A percentile compares a stretch with the other conserved stretches of the same genome.
These are phyloP conservation scores for Diaporthe vexans DNA, from an alignment of 2,329 filamentous ascomycete species.

Conservation along the genomic window DNA sequence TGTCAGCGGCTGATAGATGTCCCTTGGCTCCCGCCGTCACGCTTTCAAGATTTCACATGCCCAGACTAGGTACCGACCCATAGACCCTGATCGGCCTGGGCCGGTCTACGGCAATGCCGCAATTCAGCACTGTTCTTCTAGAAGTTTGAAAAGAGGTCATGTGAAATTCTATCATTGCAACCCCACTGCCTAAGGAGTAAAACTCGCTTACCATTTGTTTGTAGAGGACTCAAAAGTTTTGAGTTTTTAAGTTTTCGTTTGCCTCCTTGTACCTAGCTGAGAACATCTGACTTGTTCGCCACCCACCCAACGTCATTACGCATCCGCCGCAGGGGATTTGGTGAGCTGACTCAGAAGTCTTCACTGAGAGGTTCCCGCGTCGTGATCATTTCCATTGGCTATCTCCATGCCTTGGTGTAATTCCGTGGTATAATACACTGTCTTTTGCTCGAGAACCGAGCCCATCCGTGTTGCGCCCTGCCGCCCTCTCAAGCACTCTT, in stretches of 20 bases:
- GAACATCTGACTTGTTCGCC: slow-evolving; percentile 15
- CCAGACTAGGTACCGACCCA: not conserved
- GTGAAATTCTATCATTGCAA: not conserved
- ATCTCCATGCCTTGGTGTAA: slow-evolving; percentile 38
- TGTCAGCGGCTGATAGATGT: not conserved
- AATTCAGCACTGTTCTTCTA: not conserved
- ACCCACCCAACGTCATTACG: slow-evolving; percentile 39
- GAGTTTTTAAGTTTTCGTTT: not conserved
- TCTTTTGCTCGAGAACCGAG: slow-evolving; percentile 32
- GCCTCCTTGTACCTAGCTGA: slow-evolving; percentile 1
- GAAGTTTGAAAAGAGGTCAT: not conserved
- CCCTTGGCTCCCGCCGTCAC: not conserved
- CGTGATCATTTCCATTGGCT: slow-evolving; percentile 39
- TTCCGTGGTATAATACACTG: slow-evolving; percentile 47
- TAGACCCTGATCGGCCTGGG: slow-evolving; percentile 6
- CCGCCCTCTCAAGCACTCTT: slow-evolving; percentile 65
- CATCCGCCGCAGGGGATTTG: slow-evolving; percentile 8
- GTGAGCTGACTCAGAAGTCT: slow-evolving; percentile 16
- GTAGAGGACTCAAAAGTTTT: not conserved
- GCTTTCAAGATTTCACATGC: slow-evolving; percentile 26
- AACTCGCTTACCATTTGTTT: too few relatives aligned
- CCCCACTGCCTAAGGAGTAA: not conserved
- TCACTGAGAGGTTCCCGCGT: slow-evolving; percentile 18
- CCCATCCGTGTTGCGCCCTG: slow-evolving; percentile 32
- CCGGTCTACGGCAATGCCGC: not conserved